Evolutionary conservation across 1,139 yeast species (phyloP).

Genomic region (Yamadazyma kanchanaburiensis): DNA sequence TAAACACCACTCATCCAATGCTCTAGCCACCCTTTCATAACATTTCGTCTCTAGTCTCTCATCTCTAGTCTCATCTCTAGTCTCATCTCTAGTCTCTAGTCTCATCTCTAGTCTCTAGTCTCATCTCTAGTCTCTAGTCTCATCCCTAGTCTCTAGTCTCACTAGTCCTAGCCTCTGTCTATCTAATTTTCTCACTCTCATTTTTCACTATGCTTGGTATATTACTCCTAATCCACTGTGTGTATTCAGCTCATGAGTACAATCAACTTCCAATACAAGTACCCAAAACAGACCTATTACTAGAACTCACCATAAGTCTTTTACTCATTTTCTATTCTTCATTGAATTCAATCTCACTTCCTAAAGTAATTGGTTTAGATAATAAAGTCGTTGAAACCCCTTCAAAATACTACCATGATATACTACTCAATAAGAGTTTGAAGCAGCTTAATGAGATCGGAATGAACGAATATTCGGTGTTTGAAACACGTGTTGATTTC

Average conservation of each 20-base stretch:
- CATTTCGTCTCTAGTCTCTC: too few species aligned
- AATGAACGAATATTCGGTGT: slow-evolving; percentile 38
- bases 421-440: slow-evolving; percentile 47
- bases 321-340: slow-evolving; percentile 36
- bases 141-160: too few species aligned
- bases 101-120: too few species aligned
- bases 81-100: too few species aligned
- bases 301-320: slow-evolving; percentile 42
- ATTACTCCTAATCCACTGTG: slow-evolving; percentile 41
- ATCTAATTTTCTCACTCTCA: background rate
- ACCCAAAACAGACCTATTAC: slow-evolving; percentile 28
- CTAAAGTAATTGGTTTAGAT: slow-evolving; percentile 19
- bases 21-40: too few species aligned
- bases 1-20: too few species aligned
- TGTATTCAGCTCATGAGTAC: slow-evolving; percentile 50
- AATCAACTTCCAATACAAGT: slow-evolving; percentile 31
- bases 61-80: too few species aligned
- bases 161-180: background rate
- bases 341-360: slow-evolving; percentile 22
- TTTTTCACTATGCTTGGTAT: slow-evolving; percentile 21
- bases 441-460: slow-evolving; percentile 43
- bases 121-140: too few species aligned
- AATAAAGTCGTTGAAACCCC: slow-evolving; percentile 19
- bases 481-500: slow-evolving; percentile 43
- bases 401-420: slow-evolving; percentile 35